These are phyloP conservation scores for Dictyostelium intermedium DNA, from an alignment of 78 protist species.

Conservation along the genomic window DNA sequence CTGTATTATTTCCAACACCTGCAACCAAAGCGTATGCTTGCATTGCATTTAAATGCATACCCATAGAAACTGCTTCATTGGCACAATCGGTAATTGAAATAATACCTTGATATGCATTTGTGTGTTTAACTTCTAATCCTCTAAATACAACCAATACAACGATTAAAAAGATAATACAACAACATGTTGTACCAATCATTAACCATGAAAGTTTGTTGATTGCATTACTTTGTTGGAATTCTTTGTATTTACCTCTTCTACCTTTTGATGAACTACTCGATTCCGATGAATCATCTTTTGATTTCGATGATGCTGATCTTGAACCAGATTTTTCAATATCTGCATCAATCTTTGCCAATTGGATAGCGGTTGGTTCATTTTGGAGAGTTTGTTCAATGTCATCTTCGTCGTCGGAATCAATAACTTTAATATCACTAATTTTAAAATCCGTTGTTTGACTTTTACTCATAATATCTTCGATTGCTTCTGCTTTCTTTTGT, in stretches of 20 bases:
- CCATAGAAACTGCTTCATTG: neutral
- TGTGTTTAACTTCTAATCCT: neutral
- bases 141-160: slow-evolving; percentile 12
- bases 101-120: slow-evolving; percentile 44
- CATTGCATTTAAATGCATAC: neutral
- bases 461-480: slow-evolving; percentile 60
- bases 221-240: slow-evolving; percentile 52
- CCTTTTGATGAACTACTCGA: neutral
- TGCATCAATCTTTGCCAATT: slow-evolving; percentile 11
- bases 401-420: too few species aligned
- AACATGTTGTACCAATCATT: neutral
- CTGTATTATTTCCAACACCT: too few species aligned
- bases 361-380: neutral
- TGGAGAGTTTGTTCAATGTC: too few species aligned
- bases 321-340: neutral
- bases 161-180: slow-evolving; percentile 8
- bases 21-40: too few species aligned
- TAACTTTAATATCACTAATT: neutral
- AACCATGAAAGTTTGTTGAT: slow-evolving; percentile 36
- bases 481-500: slow-evolving; percentile 42
- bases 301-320: neutral
- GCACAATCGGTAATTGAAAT: slow-evolving; percentile 36
- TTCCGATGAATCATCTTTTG: slow-evolving; percentile 21
- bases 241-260: neutral
- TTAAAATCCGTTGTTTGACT: slow-evolving; percentile 1